phyloP scores from a whole-genome alignment of 768 basidiomycete genomes.

The Pulveroboletus frians region DNA sequence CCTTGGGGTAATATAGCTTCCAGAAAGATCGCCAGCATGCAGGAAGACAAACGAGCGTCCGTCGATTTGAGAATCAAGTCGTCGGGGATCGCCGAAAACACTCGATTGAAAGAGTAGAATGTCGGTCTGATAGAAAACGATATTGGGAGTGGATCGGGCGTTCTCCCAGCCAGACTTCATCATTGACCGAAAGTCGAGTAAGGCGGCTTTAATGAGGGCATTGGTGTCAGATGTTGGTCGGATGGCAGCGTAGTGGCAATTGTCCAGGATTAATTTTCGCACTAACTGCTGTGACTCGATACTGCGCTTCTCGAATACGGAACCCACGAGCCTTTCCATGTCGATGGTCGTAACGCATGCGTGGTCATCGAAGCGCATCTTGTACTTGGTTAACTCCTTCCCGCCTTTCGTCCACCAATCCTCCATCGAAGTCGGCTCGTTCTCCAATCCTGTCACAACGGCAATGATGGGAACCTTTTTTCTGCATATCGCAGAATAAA shows the following conservation, averaged over 20 bases:
- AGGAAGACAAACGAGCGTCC: conserved; percentile 23
- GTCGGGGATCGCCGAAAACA: conserved; percentile 17
- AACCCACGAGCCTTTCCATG: conserved; percentile 8
- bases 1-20: conserved; percentile 14
- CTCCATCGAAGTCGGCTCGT: conserved; percentile 29
- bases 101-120: conserved; percentile 6
- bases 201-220: conserved; percentile 23
- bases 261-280: conserved; percentile 17
- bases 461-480: conserved; percentile 29
- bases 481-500: conserved; percentile 29
- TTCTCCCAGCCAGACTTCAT: conserved; percentile 24
- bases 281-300: conserved; percentile 19
- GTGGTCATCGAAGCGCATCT: conserved; percentile 36
- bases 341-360: conserved; percentile 39
- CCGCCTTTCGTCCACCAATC: conserved; percentile 38
- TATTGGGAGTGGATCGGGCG: conserved; percentile 10
- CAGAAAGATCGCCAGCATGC: conserved; percentile 12
- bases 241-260: conserved; percentile 13
- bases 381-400: conserved; percentile 25
- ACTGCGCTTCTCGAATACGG: conserved; percentile 17
- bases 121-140: conserved; percentile 20
- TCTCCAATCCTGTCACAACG: conserved; percentile 33
- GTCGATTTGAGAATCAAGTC: conserved; percentile 17
- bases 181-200: conserved; percentile 24
- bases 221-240: conserved; percentile 19